Evolutionary conservation across 139 green algal genomes (phyloP).

Genomic region (Chlorella sp.): DNA sequence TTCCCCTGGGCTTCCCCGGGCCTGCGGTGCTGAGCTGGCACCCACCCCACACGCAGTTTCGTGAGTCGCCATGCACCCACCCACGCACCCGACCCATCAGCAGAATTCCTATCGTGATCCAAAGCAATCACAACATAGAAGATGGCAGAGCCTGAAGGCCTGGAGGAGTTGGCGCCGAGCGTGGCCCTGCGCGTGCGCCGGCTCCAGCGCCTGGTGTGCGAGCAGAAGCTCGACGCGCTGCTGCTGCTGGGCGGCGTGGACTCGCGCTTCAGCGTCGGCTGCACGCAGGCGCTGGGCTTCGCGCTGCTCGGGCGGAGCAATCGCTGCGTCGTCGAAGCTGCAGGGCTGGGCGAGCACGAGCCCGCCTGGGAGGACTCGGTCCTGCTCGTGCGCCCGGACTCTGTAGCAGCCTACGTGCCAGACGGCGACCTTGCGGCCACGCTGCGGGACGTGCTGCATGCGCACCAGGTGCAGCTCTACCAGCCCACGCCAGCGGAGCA

Average conservation of each 20-base stretch:
- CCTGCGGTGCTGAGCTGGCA: too few species aligned
- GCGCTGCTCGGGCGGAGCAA: background rate
- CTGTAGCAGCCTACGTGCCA: background rate
- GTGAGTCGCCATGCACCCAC: too few species aligned
- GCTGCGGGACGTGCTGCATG: background rate
- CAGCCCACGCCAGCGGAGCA: conserved; percentile 3
- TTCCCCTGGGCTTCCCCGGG: too few species aligned
- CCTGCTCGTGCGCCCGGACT: background rate
- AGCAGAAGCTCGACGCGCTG: background rate
- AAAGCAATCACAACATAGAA: too few species aligned
- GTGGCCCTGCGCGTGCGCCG: background rate
- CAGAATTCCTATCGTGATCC: too few species aligned
- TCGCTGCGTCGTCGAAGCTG: background rate
- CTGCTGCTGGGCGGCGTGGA: background rate
- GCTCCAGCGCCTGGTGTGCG: background rate
- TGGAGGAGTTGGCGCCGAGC: too few species aligned
- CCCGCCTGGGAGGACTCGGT: background rate
- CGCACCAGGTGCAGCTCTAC: conserved; percentile 6
- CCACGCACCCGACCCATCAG: too few species aligned
- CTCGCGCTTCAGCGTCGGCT: background rate
- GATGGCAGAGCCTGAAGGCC: too few species aligned
- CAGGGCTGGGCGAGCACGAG: background rate
- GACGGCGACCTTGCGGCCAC: background rate
- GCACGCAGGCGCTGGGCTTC: background rate
- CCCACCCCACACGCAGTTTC: too few species aligned